These are phyloP conservation scores for Aurifilum marmelostoma DNA, from an alignment of 2,329 filamentous ascomycete species.

Conservation along the genomic window DNA sequence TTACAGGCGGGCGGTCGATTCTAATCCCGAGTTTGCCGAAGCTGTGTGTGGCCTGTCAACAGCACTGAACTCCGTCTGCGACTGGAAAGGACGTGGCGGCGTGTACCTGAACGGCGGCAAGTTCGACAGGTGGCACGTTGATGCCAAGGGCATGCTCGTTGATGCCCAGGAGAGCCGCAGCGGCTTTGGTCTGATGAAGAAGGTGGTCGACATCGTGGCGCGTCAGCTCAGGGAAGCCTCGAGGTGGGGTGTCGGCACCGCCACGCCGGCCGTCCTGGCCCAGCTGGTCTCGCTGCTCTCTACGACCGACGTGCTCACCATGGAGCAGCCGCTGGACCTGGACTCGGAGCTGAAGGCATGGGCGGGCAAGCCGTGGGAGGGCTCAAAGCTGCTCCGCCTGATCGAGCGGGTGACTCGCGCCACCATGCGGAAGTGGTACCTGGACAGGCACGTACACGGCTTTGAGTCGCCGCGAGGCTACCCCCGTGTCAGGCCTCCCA, in stretches of 20 bases:
- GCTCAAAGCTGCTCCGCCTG: constrained; percentile 79
- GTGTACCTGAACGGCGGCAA: constrained; percentile 73
- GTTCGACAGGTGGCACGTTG: constrained; percentile 91
- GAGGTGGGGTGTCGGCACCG: constrained; percentile 76
- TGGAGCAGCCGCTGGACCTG: constrained; percentile 42
- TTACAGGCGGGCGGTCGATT: constrained; percentile 84
- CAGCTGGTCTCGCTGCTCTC: constrained; percentile 53
- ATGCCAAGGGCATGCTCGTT: constrained; percentile 78
- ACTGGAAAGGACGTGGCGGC: constrained; percentile 89
- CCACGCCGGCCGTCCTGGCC: constrained; percentile 60
- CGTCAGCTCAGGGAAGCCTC: constrained; percentile 87
- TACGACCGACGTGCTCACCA: constrained; percentile 41
- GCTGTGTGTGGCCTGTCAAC: constrained; percentile 95
- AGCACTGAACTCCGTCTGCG: constrained; percentile 93
- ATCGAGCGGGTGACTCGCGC: constrained; percentile 82
- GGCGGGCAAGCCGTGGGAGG: constrained; percentile 83
- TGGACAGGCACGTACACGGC: constrained; percentile 51
- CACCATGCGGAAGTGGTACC: constrained; percentile 84
- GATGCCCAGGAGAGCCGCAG: constrained; percentile 67
- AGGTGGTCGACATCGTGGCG: constrained; percentile 87
- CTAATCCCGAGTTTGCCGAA: constrained; percentile 96
- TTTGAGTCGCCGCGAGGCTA: constrained; percentile 51
- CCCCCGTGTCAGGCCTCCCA: constrained; percentile 74
- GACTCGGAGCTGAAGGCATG: constrained; percentile 56
- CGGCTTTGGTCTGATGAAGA: constrained; percentile 81